Evolutionary conservation across 106 monocot genomes (phyloP).

Genomic region (Acorus calamus): DNA sequence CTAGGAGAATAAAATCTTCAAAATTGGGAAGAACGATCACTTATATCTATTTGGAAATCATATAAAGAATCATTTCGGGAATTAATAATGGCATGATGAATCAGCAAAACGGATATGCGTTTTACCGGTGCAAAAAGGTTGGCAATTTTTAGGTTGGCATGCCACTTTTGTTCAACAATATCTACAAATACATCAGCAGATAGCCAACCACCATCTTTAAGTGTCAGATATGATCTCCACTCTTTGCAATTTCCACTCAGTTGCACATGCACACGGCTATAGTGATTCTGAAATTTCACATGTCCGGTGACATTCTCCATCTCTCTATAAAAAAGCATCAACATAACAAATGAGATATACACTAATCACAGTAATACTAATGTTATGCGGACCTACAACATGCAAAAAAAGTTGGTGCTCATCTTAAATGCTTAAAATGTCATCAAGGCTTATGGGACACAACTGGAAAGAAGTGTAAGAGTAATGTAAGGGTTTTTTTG

Average conservation of each 20-base stretch:
- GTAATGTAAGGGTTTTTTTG: no score
- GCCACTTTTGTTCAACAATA: slow-evolving; percentile 66
- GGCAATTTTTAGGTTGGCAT: slow-evolving; percentile 70
- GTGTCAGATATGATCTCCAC: slow-evolving; percentile 55
- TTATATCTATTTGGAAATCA: no score
- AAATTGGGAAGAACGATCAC: no score
- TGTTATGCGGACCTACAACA: no score
- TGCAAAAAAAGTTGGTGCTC: no score
- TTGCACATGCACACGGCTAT: slow-evolving; percentile 75
- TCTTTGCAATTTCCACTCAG: slow-evolving; percentile 74
- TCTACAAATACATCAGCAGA: slow-evolving; percentile 83
- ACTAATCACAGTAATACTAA: no score
- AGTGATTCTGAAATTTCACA: slow-evolving; percentile 80
- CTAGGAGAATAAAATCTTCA: no score
- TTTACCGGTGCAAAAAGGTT: slow-evolving; percentile 89
- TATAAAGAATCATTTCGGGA: neutral
- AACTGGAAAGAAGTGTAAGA: no score
- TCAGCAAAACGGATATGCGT: neutral
- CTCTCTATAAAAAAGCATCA: slow-evolving; percentile 42
- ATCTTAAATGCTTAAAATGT: no score
- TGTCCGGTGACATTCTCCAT: slow-evolving; percentile 69
- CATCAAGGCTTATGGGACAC: no score
- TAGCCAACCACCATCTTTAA: slow-evolving; percentile 67
- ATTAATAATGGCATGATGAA: neutral
- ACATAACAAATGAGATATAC: no score